Conservation (phyloP, 192 early-diverging fungal genomes). For the Rhizophagus prolifer region DNA sequence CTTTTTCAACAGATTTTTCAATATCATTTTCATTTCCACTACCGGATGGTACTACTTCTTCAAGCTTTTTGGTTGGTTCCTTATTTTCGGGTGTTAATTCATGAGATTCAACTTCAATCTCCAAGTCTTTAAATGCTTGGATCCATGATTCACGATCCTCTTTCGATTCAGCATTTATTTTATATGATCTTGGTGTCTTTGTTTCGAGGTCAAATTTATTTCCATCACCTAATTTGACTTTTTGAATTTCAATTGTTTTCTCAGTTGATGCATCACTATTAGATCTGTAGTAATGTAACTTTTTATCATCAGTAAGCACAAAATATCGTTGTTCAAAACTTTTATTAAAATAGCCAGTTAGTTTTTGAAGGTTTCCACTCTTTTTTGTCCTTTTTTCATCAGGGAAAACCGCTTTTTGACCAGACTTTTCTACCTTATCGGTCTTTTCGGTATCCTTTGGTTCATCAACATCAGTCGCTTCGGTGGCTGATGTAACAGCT, state of each 20-base stretch:
- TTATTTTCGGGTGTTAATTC: background rate
- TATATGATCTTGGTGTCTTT: background rate
- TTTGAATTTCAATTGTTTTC: background rate
- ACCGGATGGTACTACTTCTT: background rate
- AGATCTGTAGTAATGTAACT: background rate
- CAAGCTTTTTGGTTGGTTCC: background rate
- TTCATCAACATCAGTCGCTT: background rate
- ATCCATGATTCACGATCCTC: background rate
- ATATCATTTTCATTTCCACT: background rate
- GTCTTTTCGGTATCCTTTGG: background rate
- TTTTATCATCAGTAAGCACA: background rate
- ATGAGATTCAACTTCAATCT: too few species aligned
- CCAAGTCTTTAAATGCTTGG: background rate
- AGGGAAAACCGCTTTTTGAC: background rate
- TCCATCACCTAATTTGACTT: background rate
- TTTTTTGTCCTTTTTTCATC: background rate
- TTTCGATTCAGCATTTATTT: background rate
- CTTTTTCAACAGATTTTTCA: too few species aligned
- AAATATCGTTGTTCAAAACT: background rate
- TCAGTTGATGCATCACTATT: background rate
- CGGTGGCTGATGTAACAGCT: background rate
- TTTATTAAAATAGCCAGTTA: background rate
- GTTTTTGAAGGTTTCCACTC: background rate
- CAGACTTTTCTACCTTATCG: background rate
- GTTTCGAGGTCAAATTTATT: background rate